Evolutionary conservation across 495 filamentous ascomycete species (phyloP), one percentile per base, ranked within the genome.

Genomic region (Astrothelium macrocarpum): DNA sequence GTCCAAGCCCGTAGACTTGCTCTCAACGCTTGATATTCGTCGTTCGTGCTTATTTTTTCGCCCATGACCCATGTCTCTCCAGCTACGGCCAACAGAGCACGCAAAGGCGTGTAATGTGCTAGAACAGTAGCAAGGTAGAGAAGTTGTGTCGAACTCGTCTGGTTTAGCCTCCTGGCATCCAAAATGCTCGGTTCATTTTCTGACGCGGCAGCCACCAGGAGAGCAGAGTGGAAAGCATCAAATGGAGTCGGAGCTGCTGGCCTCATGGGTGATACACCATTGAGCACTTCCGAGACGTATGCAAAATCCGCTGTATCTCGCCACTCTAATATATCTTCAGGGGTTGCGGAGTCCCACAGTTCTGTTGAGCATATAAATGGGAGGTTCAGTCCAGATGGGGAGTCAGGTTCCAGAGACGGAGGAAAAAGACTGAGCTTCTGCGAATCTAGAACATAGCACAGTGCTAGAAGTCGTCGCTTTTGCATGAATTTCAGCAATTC

Each of bases 11-110:
- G 43, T 1, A 72, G 66, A 3, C 62, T 32, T 10, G 69, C n/a
- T 46, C 68, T 70, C 31, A 71, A 59, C 11, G 64, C 65, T n/a
- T 68, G 59, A 43, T 65, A 59, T 18, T 70, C 66, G 11, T 26
- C 43, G 12, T 69, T 61, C 10, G 62, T 62, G 32, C 46, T 20
- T 2, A 76, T 60, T 29, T 74, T 74, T 60, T 73, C 74, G 10
- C 62, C 69, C 25, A 73, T 62, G n/a, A 73, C 66, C 74, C 74
- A 76, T 7, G 67, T 66, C 46, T 76, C 71, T 3, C 73, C 73
- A 7, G 72, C 67, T 1, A 75, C 71, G 39, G 73, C 73, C 26
- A 76, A 65, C 9, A 76, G 65, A 4, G 71, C 68, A 39, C 74
- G 73, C 18, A 76, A 60, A 2, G 73, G 74, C 14, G 68, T 71